A percentile compares a stretch with the other conserved stretches of the same genome.
Evolutionary conservation across 495 filamentous ascomycete genomes (phyloP).

Genomic region (Jackrogersella multiformis): DNA sequence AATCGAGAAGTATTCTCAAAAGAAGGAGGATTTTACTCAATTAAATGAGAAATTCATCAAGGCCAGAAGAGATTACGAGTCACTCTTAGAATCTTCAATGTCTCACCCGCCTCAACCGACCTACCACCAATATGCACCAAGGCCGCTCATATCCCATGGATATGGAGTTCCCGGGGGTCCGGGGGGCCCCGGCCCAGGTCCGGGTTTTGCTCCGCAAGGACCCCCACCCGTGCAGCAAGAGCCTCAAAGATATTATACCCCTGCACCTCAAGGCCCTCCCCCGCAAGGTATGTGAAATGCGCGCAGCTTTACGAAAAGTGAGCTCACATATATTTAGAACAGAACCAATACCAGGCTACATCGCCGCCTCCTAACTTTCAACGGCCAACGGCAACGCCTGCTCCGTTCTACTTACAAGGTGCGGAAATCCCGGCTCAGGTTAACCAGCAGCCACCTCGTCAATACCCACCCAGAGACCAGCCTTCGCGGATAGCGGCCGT

Average conservation of each 20-base stretch:
- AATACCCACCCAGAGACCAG: constrained; percentile 54
- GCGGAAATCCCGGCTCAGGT: constrained; percentile 54
- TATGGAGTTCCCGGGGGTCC: constrained; percentile 62
- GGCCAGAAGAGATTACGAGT: constrained; percentile 93
- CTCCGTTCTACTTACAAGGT: constrained; percentile 58
- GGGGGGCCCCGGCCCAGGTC: constrained; percentile 49
- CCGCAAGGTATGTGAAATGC: constrained; percentile 48
- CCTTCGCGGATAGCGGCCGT: constrained; percentile 54
- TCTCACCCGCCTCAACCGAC: constrained; percentile 78
- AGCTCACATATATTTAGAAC: constrained; percentile 45
- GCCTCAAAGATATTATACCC: constrained; percentile 76
- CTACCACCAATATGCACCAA: constrained; percentile 71
- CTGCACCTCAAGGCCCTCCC: constrained; percentile 52
- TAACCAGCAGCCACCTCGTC: constrained; percentile 43
- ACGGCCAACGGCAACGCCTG: constrained; percentile 51
- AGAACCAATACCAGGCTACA: constrained; percentile 54
- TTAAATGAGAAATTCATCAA: constrained; percentile 99
- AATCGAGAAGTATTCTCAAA: constrained; percentile 99
- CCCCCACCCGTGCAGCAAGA: constrained; percentile 65
- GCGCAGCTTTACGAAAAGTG: constrained; percentile 34
- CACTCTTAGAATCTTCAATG: constrained; percentile 95
- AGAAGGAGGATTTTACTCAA: constrained; percentile 99
- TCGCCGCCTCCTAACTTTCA: constrained; percentile 61
- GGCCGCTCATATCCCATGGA: constrained; percentile 68
- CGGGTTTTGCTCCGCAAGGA: constrained; percentile 56